A percentile compares a stretch with the other conserved stretches of the same genome.
phyloP scores from a whole-genome alignment of 306 rosid species.

The Oxytropis ochrocephala region DNA sequence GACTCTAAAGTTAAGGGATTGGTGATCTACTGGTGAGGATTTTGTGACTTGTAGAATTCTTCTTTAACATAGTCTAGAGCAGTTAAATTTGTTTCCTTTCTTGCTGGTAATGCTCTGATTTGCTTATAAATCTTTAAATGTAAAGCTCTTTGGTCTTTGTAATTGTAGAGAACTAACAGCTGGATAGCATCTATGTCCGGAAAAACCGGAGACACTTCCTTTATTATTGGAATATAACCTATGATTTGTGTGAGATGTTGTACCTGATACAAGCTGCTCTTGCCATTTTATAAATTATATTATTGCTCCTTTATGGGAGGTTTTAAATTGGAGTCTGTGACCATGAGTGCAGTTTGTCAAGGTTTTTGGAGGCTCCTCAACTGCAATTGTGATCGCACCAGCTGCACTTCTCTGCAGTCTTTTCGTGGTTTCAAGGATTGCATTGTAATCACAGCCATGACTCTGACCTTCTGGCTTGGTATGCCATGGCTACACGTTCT shows the following conservation, averaged over 20 bases:
- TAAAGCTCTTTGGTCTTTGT: slow-evolving; percentile 1
- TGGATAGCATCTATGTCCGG: not conserved
- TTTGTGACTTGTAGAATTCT: slow-evolving; percentile 40
- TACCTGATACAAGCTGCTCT: not conserved
- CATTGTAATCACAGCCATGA: not conserved
- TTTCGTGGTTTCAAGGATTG: not conserved
- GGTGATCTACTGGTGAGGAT: slow-evolving; percentile 35
- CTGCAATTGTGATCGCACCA: not conserved
- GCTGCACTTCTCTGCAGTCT: not conserved
- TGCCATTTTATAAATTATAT: not conserved
- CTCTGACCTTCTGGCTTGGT: not conserved
- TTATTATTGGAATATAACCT: slow-evolving; percentile 3
- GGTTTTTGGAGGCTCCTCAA: too few species aligned
- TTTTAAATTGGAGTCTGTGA: not conserved
- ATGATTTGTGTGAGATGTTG: not conserved
- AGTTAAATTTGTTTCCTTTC: slow-evolving; percentile 27
- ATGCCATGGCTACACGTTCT: not conserved
- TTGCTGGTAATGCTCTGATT: slow-evolving; percentile 17
- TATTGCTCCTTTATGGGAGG: not conserved
- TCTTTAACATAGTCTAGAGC: slow-evolving; percentile 17
- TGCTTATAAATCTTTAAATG: slow-evolving; percentile 13
- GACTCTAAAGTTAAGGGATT: slow-evolving; percentile 21
- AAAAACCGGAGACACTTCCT: not conserved
- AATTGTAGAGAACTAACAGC: not conserved
- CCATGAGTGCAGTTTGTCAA: not conserved